Base-by-base conservation (phyloP, 2,329 filamentous ascomycete species). In the Colletotrichum neosansevieriae region DNA sequence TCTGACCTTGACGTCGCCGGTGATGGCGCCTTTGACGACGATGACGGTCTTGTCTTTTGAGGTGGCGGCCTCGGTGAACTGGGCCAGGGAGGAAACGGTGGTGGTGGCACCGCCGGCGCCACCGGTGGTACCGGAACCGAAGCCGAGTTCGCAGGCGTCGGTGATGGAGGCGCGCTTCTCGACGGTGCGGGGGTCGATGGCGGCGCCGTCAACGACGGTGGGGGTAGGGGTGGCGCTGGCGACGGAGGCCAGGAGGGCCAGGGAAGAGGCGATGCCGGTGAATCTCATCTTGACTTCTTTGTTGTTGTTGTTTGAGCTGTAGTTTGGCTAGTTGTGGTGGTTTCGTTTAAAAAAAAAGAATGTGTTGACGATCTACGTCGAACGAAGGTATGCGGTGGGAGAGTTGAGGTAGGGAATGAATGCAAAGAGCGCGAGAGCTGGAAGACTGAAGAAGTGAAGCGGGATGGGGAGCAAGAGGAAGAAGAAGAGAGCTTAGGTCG, bases 61-160 rank as follows among this genome's bases (percentile, higher is more conserved):
- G n/a, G 80, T 76, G 49, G 82, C 83, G 11, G 84, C 84, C 10
- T 80, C 74, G 17, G 82, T 82, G 71, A 86, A 81, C 49, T 80
- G 78, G 34, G 81, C 79, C 58, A 85, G 82, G 13, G 80, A 82
- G 19, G 83, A 83, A 61, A 89, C 86, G 47, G 84, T 86, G 42
- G 81, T 83, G 12, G 82, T 84, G 21, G 83, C 77, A 53, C 84
- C 84, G 60, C 83, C 84, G 58, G 79, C 77, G 62, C 85, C 85
- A 67, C 85, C 85, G 1, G 80, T 86, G 38, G 85, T 86, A 59
- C 85, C 82, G 49, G 74, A 73, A 47, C 77, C 78, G 69, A 77
- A 80, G 7, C 79, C 79, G 47, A 80, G 72, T 61, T 74, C 65
- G 63, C 76, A 79, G n/a, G 76, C 75, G 57, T 80, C 79, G 6